Conservation (phyloP, 345 rosid species). For the Linum usitatissimum region DNA sequence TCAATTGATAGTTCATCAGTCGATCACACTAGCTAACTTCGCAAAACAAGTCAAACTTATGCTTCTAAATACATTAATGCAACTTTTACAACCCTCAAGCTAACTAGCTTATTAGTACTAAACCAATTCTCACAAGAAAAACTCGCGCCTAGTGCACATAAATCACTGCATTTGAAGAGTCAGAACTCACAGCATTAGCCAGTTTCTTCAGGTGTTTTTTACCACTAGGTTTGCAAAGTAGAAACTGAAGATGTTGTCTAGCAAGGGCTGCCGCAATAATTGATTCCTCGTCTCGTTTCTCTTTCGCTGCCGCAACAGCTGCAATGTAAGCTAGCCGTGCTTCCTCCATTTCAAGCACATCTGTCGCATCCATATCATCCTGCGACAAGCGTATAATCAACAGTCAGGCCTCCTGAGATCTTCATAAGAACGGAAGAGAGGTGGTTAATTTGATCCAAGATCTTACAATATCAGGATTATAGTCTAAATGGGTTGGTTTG, state of each 20-base stretch:
- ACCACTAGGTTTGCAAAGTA: conserved; percentile 33
- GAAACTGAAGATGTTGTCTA: conserved; percentile 54
- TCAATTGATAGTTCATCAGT: too few relatives aligned
- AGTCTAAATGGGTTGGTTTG: conserved; percentile 38
- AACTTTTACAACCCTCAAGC: too few relatives aligned
- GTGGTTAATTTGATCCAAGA: not conserved
- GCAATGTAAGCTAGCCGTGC: conserved; percentile 60
- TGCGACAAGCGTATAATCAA: conserved; percentile 14
- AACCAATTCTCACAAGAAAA: too few relatives aligned
- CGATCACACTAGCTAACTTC: too few relatives aligned
- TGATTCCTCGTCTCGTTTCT: conserved; percentile 78
- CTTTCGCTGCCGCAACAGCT: conserved; percentile 60
- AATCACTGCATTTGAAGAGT: not conserved
- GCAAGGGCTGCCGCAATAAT: conserved; percentile 60
- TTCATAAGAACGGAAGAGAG: not conserved
- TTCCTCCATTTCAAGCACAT: conserved; percentile 60
- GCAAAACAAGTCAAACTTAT: too few relatives aligned
- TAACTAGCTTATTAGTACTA: too few relatives aligned
- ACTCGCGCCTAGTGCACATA: not conserved
- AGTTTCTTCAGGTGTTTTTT: not conserved
- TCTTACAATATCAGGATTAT: conserved; percentile 55
- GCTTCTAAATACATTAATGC: too few relatives aligned
- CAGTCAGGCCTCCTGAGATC: conserved; percentile 2
- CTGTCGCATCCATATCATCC: conserved; percentile 49
- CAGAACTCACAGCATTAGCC: conserved; percentile 5